Evolutionary conservation across 257 asterid genomes (phyloP).

Genomic region (Jasminum sambac): DNA sequence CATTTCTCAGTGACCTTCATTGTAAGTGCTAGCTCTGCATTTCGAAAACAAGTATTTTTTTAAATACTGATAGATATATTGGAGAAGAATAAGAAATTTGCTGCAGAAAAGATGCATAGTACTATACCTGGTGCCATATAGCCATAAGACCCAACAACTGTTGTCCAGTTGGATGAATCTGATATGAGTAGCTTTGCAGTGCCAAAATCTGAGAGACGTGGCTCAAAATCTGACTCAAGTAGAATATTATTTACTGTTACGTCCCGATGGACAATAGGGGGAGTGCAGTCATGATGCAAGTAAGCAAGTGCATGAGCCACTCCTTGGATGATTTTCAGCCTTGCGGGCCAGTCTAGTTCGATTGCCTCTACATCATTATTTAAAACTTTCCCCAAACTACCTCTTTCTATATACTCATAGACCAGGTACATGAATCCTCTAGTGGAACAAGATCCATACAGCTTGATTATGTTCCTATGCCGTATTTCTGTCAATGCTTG

Average conservation of each 20-base stretch:
- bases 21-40: constrained; percentile 77
- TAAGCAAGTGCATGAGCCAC: constrained; percentile 94
- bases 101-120: not conserved
- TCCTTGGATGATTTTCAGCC: constrained; percentile 75
- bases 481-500: constrained; percentile 71
- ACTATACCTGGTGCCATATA: constrained; percentile 98
- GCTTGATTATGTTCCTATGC: constrained; percentile 90
- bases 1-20: constrained; percentile 83
- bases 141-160: constrained; percentile 92
- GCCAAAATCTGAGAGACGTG: constrained; percentile 87
- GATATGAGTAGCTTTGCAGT: constrained; percentile 66
- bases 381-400: constrained; percentile 63
- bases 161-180: constrained; percentile 74
- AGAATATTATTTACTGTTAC: constrained; percentile 68
- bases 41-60: constrained; percentile 8
- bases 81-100: not conserved
- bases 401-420: constrained; percentile 80
- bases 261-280: constrained; percentile 86
- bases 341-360: constrained; percentile 61
- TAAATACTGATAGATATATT: not conserved
- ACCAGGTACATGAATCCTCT: constrained; percentile 78
- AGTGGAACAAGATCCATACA: constrained; percentile 75
- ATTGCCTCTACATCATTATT: constrained; percentile 47
- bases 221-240: constrained; percentile 70
- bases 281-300: constrained; percentile 90